Percentiles rank a stretch among this genome's conserved stretches.
phyloP scores from a whole-genome alignment of 2,329 filamentous ascomycete species.

The Ophiostoma quercus region DNA sequence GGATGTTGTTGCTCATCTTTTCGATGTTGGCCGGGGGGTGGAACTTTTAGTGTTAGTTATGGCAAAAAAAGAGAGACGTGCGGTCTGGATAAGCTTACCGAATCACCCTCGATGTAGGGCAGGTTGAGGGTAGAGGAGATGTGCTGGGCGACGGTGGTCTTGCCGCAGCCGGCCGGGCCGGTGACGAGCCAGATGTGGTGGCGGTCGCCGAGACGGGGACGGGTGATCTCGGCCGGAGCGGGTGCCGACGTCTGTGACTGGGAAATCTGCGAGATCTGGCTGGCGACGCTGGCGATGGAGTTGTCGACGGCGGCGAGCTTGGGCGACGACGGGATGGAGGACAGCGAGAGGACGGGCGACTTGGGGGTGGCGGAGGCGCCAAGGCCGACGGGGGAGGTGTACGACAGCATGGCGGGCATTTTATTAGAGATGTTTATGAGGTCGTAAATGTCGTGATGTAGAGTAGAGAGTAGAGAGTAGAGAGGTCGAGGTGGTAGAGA shows the following conservation, averaged over 20 bases:
- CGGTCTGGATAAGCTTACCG: slow-evolving; percentile 46
- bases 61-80: slow-evolving; percentile 10
- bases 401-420: slow-evolving; percentile 21
- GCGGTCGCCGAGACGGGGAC: not conserved
- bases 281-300: slow-evolving; percentile 10
- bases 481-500: not conserved
- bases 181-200: slow-evolving; percentile 79
- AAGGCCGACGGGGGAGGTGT: slow-evolving; percentile 17
- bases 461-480: not conserved
- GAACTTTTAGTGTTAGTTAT: slow-evolving; percentile 46
- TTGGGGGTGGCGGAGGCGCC: slow-evolving; percentile 4
- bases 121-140: slow-evolving; percentile 58
- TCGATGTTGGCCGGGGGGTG: slow-evolving; percentile 74
- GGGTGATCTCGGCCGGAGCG: not conserved
- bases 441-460: not conserved
- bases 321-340: slow-evolving; percentile 18
- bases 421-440: not conserved
- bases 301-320: slow-evolving; percentile 12
- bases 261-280: not conserved
- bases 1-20: slow-evolving; percentile 82
- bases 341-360: slow-evolving; percentile 12
- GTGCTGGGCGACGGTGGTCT: slow-evolving; percentile 67
- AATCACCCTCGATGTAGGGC: slow-evolving; percentile 72
- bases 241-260: no score
- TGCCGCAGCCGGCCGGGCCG: slow-evolving; percentile 73